These are phyloP conservation scores for Curvularia lunata DNA, from an alignment of 2,329 filamentous ascomycete genomes.

Conservation along the genomic window DNA sequence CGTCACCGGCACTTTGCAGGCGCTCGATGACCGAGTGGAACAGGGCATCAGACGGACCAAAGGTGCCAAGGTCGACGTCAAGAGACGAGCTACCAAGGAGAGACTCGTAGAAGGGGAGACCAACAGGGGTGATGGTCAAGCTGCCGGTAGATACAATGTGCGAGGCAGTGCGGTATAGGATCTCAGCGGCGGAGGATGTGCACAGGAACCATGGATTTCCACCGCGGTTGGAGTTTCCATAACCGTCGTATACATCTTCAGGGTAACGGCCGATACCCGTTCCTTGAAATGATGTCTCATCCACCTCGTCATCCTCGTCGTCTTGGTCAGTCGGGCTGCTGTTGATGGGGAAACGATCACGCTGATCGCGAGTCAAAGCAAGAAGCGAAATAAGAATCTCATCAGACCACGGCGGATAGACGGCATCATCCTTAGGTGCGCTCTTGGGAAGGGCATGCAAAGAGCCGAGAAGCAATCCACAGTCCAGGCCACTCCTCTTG, in stretches of 20 bases:
- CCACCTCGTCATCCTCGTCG: slow-evolving; percentile 17
- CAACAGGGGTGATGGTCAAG: slow-evolving; percentile 41
- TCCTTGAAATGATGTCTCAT: slow-evolving; percentile 32
- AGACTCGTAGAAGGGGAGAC: slow-evolving; percentile 47
- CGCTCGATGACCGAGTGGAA: slow-evolving; percentile 41
- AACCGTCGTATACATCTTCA: slow-evolving; percentile 53
- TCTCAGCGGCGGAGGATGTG: slow-evolving; percentile 50
- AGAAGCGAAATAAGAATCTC: slow-evolving; percentile 49
- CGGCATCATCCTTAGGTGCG: slow-evolving; percentile 22
- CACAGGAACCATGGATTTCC: slow-evolving; percentile 55
- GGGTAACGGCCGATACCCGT: slow-evolving; percentile 53
- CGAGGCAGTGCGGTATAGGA: slow-evolving; percentile 48
- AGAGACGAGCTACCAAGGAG: slow-evolving; percentile 40
- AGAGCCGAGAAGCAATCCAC: slow-evolving; percentile 48
- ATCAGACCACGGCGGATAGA: slow-evolving; percentile 47
- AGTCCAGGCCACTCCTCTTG: slow-evolving; percentile 47
- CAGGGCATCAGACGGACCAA: slow-evolving; percentile 33
- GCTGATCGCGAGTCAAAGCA: slow-evolving; percentile 44
- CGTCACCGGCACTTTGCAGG: slow-evolving; percentile 47
- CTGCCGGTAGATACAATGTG: slow-evolving; percentile 35
- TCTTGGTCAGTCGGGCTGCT: slow-evolving; percentile 23
- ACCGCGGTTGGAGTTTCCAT: slow-evolving; percentile 34
- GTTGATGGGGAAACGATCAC: slow-evolving; percentile 50
- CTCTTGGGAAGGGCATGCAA: slow-evolving; percentile 42
- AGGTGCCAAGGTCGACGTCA: slow-evolving; percentile 31